Percentiles rank a stretch among this genome's conserved stretches.
phyloP scores from a whole-genome alignment of 192 early-diverging fungal genomes.

The Coemansia sp. region DNA sequence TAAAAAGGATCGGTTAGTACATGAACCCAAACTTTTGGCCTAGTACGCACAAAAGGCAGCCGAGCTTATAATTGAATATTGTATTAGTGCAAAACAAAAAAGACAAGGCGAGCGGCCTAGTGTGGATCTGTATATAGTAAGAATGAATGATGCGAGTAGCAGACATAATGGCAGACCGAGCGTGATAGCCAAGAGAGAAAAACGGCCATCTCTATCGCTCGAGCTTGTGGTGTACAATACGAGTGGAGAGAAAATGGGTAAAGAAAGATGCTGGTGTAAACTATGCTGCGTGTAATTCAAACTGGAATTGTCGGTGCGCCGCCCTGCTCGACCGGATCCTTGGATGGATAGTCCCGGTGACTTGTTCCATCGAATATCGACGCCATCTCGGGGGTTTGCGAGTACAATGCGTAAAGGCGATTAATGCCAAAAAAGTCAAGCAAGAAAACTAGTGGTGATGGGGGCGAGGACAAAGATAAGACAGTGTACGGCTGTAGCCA shows the following conservation, averaged over 20 bases:
- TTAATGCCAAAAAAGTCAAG: neutral
- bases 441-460: neutral
- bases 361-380: conserved; percentile 25
- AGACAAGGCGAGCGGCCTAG: neutral
- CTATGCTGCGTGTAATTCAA: conserved; percentile 1
- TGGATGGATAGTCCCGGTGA: conserved; percentile 46
- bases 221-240: conserved; percentile 1
- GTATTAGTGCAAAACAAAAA: conserved; percentile 5
- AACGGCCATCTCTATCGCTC: neutral
- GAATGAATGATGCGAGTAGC: conserved; percentile 5
- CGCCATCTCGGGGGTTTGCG: neutral
- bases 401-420: neutral
- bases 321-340: conserved; percentile 43
- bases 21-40: neutral
- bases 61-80: neutral
- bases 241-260: neutral
- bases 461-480: neutral
- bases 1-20: neutral
- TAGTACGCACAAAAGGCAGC: neutral
- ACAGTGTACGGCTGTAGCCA: neutral
- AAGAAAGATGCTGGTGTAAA: neutral
- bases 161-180: conserved; percentile 1
- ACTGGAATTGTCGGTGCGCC: conserved; percentile 25
- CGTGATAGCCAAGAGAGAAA: neutral
- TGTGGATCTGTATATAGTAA: neutral